phyloP scores from a whole-genome alignment of 768 basidiomycete genomes.

The Xerocomus spinulosus region DNA sequence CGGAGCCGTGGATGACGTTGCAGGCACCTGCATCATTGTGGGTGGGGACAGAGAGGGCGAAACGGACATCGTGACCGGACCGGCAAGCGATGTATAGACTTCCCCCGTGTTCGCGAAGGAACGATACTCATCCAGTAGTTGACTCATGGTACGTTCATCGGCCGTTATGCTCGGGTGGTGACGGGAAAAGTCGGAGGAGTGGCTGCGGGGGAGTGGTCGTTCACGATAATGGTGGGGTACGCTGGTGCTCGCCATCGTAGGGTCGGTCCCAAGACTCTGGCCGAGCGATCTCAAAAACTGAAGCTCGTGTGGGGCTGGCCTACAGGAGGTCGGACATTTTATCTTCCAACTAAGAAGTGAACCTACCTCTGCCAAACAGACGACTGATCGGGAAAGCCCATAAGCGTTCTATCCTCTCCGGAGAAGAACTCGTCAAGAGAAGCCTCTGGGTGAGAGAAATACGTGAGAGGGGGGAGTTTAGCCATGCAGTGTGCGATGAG shows the following conservation, averaged over 20 bases:
- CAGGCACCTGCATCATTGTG: not conserved
- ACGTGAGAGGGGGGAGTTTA: conserved; percentile 5
- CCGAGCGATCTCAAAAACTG: conserved; percentile 5
- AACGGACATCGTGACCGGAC: not conserved
- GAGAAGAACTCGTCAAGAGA: conserved; percentile 14
- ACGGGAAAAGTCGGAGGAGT: not conserved
- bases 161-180: not conserved
- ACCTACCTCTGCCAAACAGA: not conserved
- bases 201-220: too few species aligned
- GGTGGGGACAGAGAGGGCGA: not conserved
- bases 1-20: not conserved
- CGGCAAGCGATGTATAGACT: not conserved
- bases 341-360: not conserved
- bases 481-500: conserved; percentile 12
- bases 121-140: not conserved
- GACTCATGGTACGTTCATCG: not conserved
- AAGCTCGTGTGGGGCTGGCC: conserved; percentile 6
- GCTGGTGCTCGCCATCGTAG: not conserved
- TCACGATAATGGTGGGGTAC: too few species aligned
- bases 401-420: not conserved
- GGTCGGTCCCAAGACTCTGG: conserved; percentile 1
- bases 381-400: not conserved
- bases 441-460: conserved; percentile 13
- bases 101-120: not conserved
- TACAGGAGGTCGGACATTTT: not conserved